Evolutionary conservation across 306 rosid species (phyloP).

Genomic region (Fagus crenata): DNA sequence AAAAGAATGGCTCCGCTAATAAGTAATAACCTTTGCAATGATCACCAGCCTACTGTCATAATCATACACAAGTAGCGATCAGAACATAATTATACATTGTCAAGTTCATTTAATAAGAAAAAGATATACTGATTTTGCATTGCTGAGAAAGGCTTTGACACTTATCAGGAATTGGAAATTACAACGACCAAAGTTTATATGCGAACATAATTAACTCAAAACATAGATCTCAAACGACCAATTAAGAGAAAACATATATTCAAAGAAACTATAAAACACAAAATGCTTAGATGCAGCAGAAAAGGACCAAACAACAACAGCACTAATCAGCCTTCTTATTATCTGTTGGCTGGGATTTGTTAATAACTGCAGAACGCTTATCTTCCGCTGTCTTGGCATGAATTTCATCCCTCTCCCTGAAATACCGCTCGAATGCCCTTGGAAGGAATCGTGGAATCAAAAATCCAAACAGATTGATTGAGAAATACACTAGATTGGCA

Average conservation of each 20-base stretch:
- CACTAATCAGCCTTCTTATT: slow-evolving; percentile 43
- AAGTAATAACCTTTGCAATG: too few species aligned
- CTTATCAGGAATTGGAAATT: too few species aligned
- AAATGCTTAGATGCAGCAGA: not conserved
- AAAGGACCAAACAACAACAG: not conserved
- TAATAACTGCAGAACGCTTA: slow-evolving; percentile 34
- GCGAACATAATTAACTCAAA: too few species aligned
- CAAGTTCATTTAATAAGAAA: too few species aligned
- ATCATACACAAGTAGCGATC: too few species aligned
- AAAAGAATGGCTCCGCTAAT: too few species aligned
- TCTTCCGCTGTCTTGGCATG: slow-evolving; percentile 59
- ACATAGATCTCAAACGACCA: too few species aligned
- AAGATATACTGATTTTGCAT: too few species aligned
- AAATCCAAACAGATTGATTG: slow-evolving; percentile 61
- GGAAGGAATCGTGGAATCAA: slow-evolving; percentile 80
- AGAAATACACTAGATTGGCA: slow-evolving; percentile 58
- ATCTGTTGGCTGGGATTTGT: slow-evolving; percentile 25
- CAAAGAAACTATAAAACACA: not conserved
- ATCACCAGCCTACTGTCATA: too few species aligned
- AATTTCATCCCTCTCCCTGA: slow-evolving; percentile 53
- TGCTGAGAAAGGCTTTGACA: too few species aligned
- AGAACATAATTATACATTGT: too few species aligned
- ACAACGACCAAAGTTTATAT: too few species aligned
- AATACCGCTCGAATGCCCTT: slow-evolving; percentile 72
- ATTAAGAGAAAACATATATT: not conserved